Evolutionary conservation across 2,329 filamentous ascomycete genomes (phyloP), one percentile per base, ranked within the genome.

Genomic region (Venturia asperata): DNA sequence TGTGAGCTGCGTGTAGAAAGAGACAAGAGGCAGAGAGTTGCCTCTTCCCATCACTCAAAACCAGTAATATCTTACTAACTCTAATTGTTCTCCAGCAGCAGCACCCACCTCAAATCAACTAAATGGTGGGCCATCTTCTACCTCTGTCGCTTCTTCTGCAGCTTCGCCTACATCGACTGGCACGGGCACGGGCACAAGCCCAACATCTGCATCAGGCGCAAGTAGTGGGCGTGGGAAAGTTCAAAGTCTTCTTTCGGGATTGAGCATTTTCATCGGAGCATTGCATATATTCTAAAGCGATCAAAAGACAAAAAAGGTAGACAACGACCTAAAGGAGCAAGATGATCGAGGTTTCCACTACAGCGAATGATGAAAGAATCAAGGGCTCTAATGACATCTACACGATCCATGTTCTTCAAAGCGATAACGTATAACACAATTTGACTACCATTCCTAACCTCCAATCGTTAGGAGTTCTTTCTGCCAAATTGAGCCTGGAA

Each of bases 191-290:
- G 15, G 27, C 21, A 13, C 30, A n/a, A 58, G 5, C 52, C 52
- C 30, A 37, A 58, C 30, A 37, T 34, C 52, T n/a, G 19, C 52
- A 37, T 58, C 52, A 34, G 52, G 27, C 52, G 52, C 30, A 58
- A 21, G 27, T 21, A 4, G 27, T 37, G 52, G 52, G n/a, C 30
- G n/a, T 37, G 52, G 52, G 27, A 58, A 58, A 58, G 15, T 37
- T 37, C 52, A 5, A 19, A 17, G 7, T 58, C 15, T 37, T 30
- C 21, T 58, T n/a, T 37, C 27, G 17, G 52, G 52, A 37, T 27
- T 58, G 30, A 21, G 52, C 27, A n/a, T 58, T 24, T 34, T 58
- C 52, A 58, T 58, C 30, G 52, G 52, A 34, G 52, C 15, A 39
- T 58, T 58, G 17, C 37, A 27, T 27, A n/a, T 58, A 3, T 13